phyloP scores from a whole-genome alignment of 768 basidiomycete species.

The Tulasnella sp. region DNA sequence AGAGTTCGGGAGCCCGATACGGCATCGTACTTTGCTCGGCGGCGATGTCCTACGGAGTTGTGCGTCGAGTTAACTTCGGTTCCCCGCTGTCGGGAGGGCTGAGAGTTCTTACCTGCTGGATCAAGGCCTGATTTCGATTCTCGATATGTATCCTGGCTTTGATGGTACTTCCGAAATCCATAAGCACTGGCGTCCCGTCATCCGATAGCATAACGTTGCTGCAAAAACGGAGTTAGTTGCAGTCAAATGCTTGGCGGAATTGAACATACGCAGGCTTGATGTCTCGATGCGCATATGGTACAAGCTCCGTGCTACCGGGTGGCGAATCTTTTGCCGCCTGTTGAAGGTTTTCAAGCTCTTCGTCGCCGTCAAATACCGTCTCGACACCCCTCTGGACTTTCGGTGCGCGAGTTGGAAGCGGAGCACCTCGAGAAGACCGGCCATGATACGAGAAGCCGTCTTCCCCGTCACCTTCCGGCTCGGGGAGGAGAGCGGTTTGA shows the following conservation, averaged over 20 bases:
- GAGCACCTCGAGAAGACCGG: constrained; percentile 35
- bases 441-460: constrained; percentile 73
- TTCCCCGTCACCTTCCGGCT: constrained; percentile 73
- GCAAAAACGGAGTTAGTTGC: neutral
- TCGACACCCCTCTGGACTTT: constrained; percentile 56
- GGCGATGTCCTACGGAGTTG: constrained; percentile 73
- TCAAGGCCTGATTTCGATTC: constrained; percentile 80
- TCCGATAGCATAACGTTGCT: constrained; percentile 98
- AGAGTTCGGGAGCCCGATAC: constrained; percentile 95
- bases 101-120: constrained; percentile 69
- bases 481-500: constrained; percentile 71
- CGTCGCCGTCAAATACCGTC: constrained; percentile 79
- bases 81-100: neutral
- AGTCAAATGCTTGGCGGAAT: neutral
- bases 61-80: neutral
- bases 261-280: constrained; percentile 88
- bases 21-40: constrained; percentile 99
- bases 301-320: constrained; percentile 55
- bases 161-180: constrained; percentile 95
- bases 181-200: constrained; percentile 87
- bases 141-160: constrained; percentile 83
- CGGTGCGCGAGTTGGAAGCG: constrained; percentile 4
- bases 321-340: constrained; percentile 37
- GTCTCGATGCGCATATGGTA: constrained; percentile 96
- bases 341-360: constrained; percentile 55